A percentile compares a stretch with the other conserved stretches of the same genome.
These are phyloP conservation scores for Lactifluus volemus DNA, from an alignment of 768 basidiomycete genomes.

Conservation along the genomic window DNA sequence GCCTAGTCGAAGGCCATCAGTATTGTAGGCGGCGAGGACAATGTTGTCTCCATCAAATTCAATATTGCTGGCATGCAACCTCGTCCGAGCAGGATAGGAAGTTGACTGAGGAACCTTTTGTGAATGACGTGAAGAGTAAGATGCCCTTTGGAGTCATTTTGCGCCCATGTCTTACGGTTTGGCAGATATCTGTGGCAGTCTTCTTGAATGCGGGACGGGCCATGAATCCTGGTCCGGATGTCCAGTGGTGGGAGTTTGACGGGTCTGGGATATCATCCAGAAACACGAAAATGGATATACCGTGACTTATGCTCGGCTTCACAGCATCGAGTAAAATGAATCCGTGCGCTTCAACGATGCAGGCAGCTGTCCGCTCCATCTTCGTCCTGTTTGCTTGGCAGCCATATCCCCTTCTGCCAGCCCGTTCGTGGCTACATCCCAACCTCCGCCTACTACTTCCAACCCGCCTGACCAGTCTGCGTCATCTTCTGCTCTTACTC, in stretches of 20 bases:
- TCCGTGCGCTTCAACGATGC: constrained; percentile 47
- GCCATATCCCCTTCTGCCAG: not conserved
- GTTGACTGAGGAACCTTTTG: constrained; percentile 7
- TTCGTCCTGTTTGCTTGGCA: not conserved
- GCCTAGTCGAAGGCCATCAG: too few species aligned
- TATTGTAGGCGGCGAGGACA: constrained; percentile 72
- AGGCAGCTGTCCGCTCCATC: constrained; percentile 17
- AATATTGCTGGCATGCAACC: constrained; percentile 35
- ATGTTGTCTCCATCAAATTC: constrained; percentile 71
- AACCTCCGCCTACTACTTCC: not conserved
- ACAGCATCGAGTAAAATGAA: constrained; percentile 26
- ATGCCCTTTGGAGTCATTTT: not conserved
- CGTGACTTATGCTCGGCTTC: not conserved
- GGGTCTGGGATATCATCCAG: not conserved
- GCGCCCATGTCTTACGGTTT: constrained; percentile 1
- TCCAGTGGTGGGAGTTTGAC: constrained; percentile 26
- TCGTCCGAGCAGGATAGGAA: constrained; percentile 1
- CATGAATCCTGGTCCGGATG: constrained; percentile 22
- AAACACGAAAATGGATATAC: not conserved
- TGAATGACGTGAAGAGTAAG: constrained; percentile 5
- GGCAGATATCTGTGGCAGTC: constrained; percentile 28
- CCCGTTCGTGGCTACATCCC: not conserved
- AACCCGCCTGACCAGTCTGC: not conserved
- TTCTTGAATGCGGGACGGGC: constrained; percentile 23
- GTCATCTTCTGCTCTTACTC: not conserved